Evolutionary conservation across 129 eudicot genomes (phyloP).

Genomic region (Lactuca saligna): DNA sequence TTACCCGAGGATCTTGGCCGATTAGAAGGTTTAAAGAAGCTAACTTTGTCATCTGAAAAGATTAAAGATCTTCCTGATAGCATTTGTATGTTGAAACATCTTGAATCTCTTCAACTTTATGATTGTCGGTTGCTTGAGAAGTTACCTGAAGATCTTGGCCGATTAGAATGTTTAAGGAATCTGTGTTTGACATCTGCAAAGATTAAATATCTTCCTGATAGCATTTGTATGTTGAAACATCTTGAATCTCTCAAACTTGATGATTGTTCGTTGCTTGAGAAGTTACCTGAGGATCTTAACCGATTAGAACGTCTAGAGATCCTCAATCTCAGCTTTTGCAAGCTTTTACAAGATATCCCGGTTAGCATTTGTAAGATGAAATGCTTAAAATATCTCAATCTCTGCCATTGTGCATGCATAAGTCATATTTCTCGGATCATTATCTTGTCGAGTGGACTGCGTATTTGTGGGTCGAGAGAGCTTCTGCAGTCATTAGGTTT

Average conservation of each 20-base stretch:
- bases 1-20: background rate
- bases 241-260: background rate
- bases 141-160: too few species aligned
- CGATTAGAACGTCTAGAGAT: background rate
- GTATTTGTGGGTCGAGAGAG: background rate
- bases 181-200: too few species aligned
- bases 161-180: too few species aligned
- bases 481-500: too few species aligned
- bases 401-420: background rate
- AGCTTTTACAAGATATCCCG: conserved; percentile 10
- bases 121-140: too few species aligned
- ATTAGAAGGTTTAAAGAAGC: background rate
- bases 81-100: too few species aligned
- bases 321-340: background rate
- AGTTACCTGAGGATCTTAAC: background rate
- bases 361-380: background rate
- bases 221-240: background rate
- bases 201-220: too few species aligned
- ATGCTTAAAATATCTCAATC: background rate
- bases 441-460: background rate
- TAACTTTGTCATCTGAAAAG: background rate
- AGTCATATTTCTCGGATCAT: background rate
- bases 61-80: background rate
- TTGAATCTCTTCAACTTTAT: too few species aligned
- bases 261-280: background rate